Percentiles rank a stretch among this genome's conserved stretches.
Evolutionary conservation across 2,329 filamentous ascomycete species (phyloP).

Genomic region (Chalaropsis ovoidea): DNA sequence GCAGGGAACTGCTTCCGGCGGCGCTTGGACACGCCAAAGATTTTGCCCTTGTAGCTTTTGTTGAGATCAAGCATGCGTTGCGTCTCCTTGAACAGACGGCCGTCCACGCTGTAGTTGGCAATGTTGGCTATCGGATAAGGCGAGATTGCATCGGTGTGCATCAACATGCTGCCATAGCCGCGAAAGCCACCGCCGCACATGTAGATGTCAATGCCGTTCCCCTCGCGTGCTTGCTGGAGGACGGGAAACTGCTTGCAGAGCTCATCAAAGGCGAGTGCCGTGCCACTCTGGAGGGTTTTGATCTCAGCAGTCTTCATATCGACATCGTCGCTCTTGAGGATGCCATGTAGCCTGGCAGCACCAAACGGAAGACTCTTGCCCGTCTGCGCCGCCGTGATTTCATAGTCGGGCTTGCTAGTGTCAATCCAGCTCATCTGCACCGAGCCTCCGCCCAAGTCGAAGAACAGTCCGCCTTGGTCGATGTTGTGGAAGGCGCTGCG

Average conservation of each 20-base stretch:
- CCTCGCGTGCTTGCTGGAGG: conserved; percentile 34
- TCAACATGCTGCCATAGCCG: conserved; percentile 81
- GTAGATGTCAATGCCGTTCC: conserved; percentile 56
- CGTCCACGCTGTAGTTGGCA: conserved; percentile 62
- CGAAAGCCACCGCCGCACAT: conserved; percentile 84
- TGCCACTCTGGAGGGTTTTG: conserved; percentile 45
- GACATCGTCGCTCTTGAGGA: conserved; percentile 37
- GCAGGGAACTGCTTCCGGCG: conserved; percentile 74
- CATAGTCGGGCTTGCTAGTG: conserved; percentile 40
- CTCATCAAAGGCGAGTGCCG: conserved; percentile 51
- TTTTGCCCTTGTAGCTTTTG: conserved; percentile 42
- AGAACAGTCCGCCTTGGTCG: conserved; percentile 51
- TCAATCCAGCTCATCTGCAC: conserved; percentile 57
- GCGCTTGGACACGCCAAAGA: conserved; percentile 70
- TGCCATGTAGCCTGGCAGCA: conserved; percentile 46
- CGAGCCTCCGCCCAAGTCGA: conserved; percentile 72
- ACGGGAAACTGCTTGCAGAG: conserved; percentile 41
- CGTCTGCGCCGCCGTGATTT: conserved; percentile 42
- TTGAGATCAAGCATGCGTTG: conserved; percentile 44
- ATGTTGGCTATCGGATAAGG: conserved; percentile 79
- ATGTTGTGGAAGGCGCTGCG: conserved; percentile 61
- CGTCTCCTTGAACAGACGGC: conserved; percentile 49
- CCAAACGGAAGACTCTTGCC: conserved; percentile 53
- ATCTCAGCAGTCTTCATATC: conserved; percentile 40
- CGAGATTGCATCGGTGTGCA: conserved; percentile 60